These are phyloP conservation scores for Chlamydomonas reinhardtii DNA, from an alignment of 163 green algal genomes.

Conservation along the genomic window DNA sequence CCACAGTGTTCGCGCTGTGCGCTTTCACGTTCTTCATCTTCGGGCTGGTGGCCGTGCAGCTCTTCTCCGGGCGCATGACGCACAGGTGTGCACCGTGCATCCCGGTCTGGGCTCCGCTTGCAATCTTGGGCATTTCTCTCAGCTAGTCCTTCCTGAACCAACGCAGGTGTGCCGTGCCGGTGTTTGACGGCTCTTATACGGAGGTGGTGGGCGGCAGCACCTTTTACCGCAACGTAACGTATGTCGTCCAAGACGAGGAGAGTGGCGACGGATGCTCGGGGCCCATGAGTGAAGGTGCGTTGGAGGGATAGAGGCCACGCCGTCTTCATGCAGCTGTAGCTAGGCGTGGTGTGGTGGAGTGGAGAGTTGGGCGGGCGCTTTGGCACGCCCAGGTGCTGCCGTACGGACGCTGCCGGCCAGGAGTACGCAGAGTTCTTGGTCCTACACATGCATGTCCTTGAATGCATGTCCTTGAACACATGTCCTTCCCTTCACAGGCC, in stretches of 20 bases:
- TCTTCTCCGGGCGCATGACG: constrained; percentile 6
- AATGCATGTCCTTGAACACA: too few relatives aligned
- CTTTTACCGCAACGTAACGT: constrained; percentile 17
- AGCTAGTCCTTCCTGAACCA: too few relatives aligned
- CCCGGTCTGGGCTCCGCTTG: too few relatives aligned
- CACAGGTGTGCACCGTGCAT: constrained; percentile 12
- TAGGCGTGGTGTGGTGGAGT: too few relatives aligned
- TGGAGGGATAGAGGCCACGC: too few relatives aligned
- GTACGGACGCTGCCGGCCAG: too few relatives aligned
- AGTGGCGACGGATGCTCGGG: not conserved
- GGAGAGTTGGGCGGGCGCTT: too few relatives aligned
- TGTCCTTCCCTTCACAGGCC: not conserved
- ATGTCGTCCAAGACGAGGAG: constrained; percentile 11
- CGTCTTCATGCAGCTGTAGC: too few relatives aligned
- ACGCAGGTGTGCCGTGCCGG: constrained; percentile 14
- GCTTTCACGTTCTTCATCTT: constrained; percentile 45
- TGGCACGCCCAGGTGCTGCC: too few relatives aligned
- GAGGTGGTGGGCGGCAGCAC: not conserved
- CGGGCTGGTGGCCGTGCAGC: constrained; percentile 29
- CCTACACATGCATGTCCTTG: too few relatives aligned
- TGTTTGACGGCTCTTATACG: constrained; percentile 5
- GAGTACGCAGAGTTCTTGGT: too few relatives aligned
- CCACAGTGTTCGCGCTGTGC: constrained; percentile 11
- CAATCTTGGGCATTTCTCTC: too few relatives aligned
- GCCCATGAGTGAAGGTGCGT: constrained; percentile 9